phyloP scores from a whole-genome alignment of 2,329 filamentous ascomycete species.

The Aspergillus spinulosporus region DNA sequence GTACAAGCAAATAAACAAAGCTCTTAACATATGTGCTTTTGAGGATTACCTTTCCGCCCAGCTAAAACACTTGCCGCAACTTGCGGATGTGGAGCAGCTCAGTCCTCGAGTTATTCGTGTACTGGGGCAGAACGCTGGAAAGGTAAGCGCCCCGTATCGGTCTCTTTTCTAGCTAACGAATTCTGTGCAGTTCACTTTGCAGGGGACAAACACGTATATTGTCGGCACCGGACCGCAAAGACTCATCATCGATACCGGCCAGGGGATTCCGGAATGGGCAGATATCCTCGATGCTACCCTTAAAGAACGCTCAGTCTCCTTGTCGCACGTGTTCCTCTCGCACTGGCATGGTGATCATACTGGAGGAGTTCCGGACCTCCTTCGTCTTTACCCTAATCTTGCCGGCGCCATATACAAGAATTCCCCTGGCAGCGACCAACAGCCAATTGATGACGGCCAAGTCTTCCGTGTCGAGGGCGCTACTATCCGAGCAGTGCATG shows the following conservation, averaged over 20 bases:
- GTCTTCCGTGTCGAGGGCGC: slow-evolving; percentile 43
- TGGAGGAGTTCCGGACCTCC: slow-evolving; percentile 44
- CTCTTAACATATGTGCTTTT: slow-evolving; percentile 50
- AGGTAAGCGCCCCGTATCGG: slow-evolving; percentile 28
- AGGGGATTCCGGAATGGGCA: slow-evolving; percentile 37
- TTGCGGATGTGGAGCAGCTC: slow-evolving; percentile 45
- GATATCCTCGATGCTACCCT: slow-evolving; percentile 39
- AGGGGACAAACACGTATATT: slow-evolving; percentile 46
- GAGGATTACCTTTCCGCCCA: slow-evolving; percentile 51
- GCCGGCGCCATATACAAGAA: slow-evolving; percentile 40
- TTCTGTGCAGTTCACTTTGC: slow-evolving; percentile 34
- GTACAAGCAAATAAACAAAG: slow-evolving; percentile 47
- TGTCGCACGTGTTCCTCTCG: slow-evolving; percentile 48
- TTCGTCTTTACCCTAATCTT: slow-evolving; percentile 34
- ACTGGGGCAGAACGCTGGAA: slow-evolving; percentile 48
- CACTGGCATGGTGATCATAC: slow-evolving; percentile 51
- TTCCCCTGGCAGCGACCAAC: slow-evolving; percentile 31
- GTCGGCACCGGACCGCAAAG: slow-evolving; percentile 38
- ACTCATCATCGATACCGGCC: slow-evolving; percentile 41
- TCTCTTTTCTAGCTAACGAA: not conserved
- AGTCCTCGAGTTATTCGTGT: slow-evolving; percentile 47
- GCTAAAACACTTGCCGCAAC: slow-evolving; percentile 34
- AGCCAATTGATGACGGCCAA: slow-evolving; percentile 40
- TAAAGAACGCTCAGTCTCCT: slow-evolving; percentile 22
- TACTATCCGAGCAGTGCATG: slow-evolving; percentile 45